Evolutionary conservation across 169 alveolate genomes (phyloP).

Genomic region (Amoebophrya sp.): DNA sequence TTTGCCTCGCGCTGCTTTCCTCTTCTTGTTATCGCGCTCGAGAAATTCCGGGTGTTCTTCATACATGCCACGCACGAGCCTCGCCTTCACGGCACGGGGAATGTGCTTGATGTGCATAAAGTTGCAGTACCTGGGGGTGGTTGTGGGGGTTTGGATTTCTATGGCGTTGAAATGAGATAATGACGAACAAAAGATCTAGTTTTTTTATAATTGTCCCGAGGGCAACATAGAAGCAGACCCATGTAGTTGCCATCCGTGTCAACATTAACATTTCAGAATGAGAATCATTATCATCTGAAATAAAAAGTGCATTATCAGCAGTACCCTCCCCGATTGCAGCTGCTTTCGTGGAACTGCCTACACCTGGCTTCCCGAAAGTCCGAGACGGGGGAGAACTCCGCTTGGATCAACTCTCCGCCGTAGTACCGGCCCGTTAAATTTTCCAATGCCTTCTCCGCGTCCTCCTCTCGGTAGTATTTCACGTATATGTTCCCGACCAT

Average conservation of each 20-base stretch:
- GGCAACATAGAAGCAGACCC: no score
- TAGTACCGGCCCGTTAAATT: constrained; percentile 89
- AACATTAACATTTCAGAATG: no score
- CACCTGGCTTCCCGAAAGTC: constrained; percentile 97
- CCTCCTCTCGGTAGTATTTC: constrained; percentile 88
- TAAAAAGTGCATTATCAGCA: no score
- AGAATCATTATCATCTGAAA: no score
- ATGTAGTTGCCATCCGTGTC: no score
- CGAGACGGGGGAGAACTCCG: constrained; percentile 98
- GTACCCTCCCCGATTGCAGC: background rate
- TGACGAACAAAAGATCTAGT: no score
- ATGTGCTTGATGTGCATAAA: constrained; percentile 98
- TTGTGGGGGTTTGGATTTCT: no score
- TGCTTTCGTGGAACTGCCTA: constrained; percentile 87
- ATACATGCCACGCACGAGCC: constrained; percentile 90
- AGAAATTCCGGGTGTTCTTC: constrained; percentile 92
- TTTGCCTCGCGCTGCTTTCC: constrained; percentile 56
- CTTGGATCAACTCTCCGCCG: constrained; percentile 72
- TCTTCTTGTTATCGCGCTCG: constrained; percentile 58
- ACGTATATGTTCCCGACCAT: constrained; percentile 96
- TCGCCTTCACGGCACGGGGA: constrained; percentile 82
- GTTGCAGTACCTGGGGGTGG: constrained; percentile 88
- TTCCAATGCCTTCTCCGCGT: constrained; percentile 87
- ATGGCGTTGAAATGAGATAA: no score
- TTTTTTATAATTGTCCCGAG: no score